Conservation (phyloP, 441 rosid genomes). For the Euphorbia schlechtendalii region DNA sequence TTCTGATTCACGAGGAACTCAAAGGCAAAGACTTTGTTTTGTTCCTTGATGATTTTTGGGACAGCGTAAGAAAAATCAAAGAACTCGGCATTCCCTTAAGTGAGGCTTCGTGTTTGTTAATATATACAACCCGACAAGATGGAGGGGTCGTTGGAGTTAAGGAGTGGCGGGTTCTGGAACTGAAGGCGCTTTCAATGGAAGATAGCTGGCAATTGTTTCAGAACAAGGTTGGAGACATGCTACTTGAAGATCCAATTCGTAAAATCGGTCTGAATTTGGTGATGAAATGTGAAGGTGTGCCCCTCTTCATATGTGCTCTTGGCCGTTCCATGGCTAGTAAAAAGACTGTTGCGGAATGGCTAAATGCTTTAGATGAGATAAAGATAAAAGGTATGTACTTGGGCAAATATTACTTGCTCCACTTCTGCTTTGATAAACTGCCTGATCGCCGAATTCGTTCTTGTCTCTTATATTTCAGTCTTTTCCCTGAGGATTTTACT, state of each 20-base stretch:
- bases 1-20: not conserved
- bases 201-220: not conserved
- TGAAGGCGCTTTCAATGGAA: not conserved
- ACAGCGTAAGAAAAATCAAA: not conserved
- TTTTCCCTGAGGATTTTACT: conserved; percentile 9
- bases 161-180: not conserved
- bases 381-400: not conserved
- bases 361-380: conserved; percentile 18
- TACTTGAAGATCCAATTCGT: not conserved
- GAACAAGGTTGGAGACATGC: not conserved
- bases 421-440: too few species aligned
- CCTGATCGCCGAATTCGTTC: not conserved
- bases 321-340: not conserved
- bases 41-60: not conserved
- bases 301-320: not conserved
- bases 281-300: not conserved
- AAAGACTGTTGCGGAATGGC: conserved; percentile 13
- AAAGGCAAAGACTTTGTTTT: not conserved
- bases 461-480: conserved; percentile 11
- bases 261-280: too few species aligned
- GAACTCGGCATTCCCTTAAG: not conserved
- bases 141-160: not conserved
- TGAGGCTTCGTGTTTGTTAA: not conserved
- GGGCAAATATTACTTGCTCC: too few species aligned
- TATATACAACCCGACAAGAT: not conserved